Conservation (phyloP, 352 stramenopile species). For the Phytophthora pini region DNA sequence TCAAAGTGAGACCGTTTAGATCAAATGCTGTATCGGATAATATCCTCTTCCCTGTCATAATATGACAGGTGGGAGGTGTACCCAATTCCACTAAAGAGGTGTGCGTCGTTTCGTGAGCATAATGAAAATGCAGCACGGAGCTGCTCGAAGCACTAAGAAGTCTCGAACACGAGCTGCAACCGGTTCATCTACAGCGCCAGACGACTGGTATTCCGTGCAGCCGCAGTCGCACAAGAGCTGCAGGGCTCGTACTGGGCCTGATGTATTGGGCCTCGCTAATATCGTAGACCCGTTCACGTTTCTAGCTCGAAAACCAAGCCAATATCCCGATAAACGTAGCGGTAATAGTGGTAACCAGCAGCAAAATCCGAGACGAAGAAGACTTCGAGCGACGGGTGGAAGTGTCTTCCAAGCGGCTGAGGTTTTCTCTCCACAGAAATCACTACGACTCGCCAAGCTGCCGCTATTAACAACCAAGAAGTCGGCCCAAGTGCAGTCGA, state of each 20-base stretch:
- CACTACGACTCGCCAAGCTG: slow-evolving; percentile 43
- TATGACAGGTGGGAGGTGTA: slow-evolving; percentile 20
- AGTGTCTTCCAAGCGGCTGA: slow-evolving; percentile 19
- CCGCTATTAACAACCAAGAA: slow-evolving; percentile 16
- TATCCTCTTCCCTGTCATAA: background rate
- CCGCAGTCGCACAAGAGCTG: slow-evolving; percentile 20
- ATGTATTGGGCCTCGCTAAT: slow-evolving; percentile 43
- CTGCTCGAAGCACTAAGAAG: slow-evolving; percentile 14
- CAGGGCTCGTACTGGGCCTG: slow-evolving; percentile 23
- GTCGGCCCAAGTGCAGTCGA: background rate
- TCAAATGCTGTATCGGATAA: slow-evolving; percentile 1
- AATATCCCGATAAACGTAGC: background rate
- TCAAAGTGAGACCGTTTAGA: slow-evolving; percentile 13
- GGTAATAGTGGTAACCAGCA: slow-evolving; percentile 14
- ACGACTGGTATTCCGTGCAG: slow-evolving; percentile 45
- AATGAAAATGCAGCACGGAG: slow-evolving; percentile 19
- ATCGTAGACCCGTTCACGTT: slow-evolving; percentile 40
- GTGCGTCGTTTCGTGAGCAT: slow-evolving; percentile 30
- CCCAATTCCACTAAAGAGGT: slow-evolving; percentile 10
- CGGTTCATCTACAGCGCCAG: slow-evolving; percentile 20
- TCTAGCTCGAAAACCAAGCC: slow-evolving; percentile 30
- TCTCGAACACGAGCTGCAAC: slow-evolving; percentile 6
- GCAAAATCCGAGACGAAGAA: slow-evolving; percentile 17
- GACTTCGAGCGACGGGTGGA: slow-evolving; percentile 1
- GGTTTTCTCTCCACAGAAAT: slow-evolving; percentile 52